phyloP scores from a whole-genome alignment of 768 basidiomycete genomes.

The Paxillus rubicundulus region DNA sequence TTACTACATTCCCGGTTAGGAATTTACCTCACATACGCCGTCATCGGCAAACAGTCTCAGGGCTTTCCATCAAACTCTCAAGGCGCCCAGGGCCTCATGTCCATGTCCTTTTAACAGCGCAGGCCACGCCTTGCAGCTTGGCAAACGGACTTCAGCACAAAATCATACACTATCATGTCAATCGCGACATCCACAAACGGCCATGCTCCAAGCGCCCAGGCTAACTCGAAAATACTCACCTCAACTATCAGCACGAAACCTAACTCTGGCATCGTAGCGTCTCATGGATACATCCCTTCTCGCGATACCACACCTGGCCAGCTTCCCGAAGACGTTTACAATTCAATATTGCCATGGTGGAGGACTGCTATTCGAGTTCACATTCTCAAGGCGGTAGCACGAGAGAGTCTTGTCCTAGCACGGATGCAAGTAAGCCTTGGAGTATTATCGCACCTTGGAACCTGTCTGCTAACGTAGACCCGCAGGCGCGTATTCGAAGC shows the following conservation, averaged over 20 bases:
- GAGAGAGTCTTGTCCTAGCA: conserved; percentile 62
- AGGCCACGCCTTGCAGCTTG: no score
- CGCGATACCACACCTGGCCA: conserved; percentile 13
- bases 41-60: no score
- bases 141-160: no score
- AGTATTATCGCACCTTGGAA: neutral
- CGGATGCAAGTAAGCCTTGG: conserved; percentile 60
- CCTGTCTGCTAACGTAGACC: conserved; percentile 5
- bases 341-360: conserved; percentile 62
- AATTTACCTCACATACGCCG: neutral
- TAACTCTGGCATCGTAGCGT: neutral
- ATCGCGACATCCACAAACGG: neutral
- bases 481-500: conserved; percentile 52
- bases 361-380: conserved; percentile 54
- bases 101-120: neutral
- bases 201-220: neutral
- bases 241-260: neutral
- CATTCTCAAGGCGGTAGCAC: conserved; percentile 51
- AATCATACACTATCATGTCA: no score
- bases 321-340: conserved; percentile 54
- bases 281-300: neutral
- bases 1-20: neutral
- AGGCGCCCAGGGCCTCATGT: neutral
- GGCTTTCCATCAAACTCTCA: no score
- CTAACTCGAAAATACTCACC: neutral